These are phyloP conservation scores for Rhododendron vialii DNA, from an alignment of 148 eudicot species.

Conservation along the genomic window DNA sequence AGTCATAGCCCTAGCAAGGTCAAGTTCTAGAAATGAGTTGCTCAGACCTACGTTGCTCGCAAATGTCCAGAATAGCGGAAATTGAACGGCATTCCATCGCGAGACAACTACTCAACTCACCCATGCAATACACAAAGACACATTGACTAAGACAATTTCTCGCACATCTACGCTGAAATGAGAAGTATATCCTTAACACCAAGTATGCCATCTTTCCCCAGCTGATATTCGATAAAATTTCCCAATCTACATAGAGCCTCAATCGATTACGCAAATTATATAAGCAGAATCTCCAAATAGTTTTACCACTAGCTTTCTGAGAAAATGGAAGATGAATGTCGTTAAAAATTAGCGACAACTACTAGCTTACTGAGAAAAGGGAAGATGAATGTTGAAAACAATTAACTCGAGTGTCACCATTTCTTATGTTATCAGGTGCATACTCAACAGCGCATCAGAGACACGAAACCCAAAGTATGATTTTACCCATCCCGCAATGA, in stretches of 20 bases:
- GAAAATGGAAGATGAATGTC: not conserved
- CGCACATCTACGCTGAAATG: not conserved
- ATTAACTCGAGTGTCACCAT: not conserved
- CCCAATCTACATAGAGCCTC: not conserved
- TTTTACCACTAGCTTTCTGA: not conserved
- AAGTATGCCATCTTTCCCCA: not conserved
- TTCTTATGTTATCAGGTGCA: not conserved
- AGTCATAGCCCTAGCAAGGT: not conserved
- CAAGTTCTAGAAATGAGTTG: not conserved
- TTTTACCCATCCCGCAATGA: not conserved
- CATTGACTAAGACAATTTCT: not conserved
- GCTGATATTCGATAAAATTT: not conserved
- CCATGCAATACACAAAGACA: not conserved
- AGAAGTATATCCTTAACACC: not conserved
- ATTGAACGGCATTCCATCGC: not conserved
- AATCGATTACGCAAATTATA: not conserved
- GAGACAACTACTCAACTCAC: not conserved
- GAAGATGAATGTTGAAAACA: not conserved
- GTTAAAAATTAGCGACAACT: not conserved
- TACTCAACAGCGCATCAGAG: constrained; percentile 1
- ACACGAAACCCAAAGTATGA: not conserved
- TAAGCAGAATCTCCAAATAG: not conserved
- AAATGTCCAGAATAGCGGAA: not conserved
- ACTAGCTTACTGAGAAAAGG: not conserved
- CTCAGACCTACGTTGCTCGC: not conserved